Evolutionary conservation across 1,139 yeast species (phyloP).

Genomic region (Nakaseomyces sp.): DNA sequence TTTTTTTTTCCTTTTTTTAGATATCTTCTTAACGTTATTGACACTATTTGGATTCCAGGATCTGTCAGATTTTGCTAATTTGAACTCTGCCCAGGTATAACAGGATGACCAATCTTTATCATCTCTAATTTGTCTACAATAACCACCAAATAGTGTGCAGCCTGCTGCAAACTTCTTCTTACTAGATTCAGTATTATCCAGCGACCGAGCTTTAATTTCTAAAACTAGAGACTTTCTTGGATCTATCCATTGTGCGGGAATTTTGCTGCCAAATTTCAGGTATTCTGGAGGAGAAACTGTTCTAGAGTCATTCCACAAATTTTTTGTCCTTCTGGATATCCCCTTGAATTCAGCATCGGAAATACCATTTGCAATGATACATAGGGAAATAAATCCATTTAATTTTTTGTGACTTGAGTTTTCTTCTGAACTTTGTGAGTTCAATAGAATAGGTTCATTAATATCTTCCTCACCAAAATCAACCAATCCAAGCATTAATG

Average conservation of each 20-base stretch:
- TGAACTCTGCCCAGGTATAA: slow-evolving; percentile 50
- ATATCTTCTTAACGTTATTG: background rate
- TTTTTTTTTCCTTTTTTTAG: slow-evolving; percentile 12
- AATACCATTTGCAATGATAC: slow-evolving; percentile 81
- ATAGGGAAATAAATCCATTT: slow-evolving; percentile 49
- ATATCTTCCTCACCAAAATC: slow-evolving; percentile 29
- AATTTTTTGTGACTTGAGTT: slow-evolving; percentile 4
- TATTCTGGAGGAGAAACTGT: slow-evolving; percentile 32
- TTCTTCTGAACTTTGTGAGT: slow-evolving; percentile 4
- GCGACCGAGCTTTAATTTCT: slow-evolving; percentile 78
- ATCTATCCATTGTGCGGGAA: slow-evolving; percentile 69
- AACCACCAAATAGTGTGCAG: slow-evolving; percentile 66
- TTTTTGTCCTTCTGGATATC: slow-evolving; percentile 50
- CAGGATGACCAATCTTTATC: slow-evolving; percentile 59
- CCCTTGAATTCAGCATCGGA: slow-evolving; percentile 50
- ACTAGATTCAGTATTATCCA: slow-evolving; percentile 40
- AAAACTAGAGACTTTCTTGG: slow-evolving; percentile 71
- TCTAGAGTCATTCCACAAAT: slow-evolving; percentile 49
- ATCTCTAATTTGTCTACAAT: slow-evolving; percentile 56
- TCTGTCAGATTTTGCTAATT: slow-evolving; percentile 29
- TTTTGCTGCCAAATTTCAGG: slow-evolving; percentile 49
- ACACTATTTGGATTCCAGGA: slow-evolving; percentile 5
- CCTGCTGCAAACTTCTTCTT: slow-evolving; percentile 51
- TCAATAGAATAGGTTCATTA: background rate
- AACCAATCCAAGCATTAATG: slow-evolving; percentile 66